Evolutionary conservation across 2,329 filamentous ascomycete genomes (phyloP).

Genomic region (Diaporthe aspalathi): DNA sequence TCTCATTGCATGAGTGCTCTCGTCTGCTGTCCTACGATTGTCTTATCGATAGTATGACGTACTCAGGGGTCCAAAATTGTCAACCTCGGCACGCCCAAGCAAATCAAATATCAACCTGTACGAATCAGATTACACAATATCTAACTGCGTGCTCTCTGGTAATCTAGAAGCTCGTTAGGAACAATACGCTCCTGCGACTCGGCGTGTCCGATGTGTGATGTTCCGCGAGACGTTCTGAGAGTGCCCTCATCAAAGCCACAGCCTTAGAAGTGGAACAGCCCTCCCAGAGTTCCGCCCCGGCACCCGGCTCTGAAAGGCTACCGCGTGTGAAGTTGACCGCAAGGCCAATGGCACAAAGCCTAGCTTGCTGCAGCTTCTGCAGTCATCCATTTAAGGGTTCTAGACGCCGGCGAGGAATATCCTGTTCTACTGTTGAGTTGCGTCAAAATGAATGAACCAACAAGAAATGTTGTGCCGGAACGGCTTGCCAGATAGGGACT

Average conservation of each 20-base stretch:
- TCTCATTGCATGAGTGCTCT: neutral
- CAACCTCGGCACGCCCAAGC: conserved; percentile 4
- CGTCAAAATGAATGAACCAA: neutral
- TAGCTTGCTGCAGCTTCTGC: neutral
- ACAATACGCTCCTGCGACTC: neutral
- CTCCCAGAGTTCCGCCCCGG: neutral
- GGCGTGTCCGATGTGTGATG: neutral
- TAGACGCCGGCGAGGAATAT: neutral
- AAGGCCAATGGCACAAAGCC: neutral
- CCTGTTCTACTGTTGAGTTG: neutral
- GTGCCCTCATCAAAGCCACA: neutral
- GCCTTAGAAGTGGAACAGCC: neutral
- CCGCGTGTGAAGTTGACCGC: neutral
- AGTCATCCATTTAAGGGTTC: neutral
- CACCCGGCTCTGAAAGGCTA: neutral
- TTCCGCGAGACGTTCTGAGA: neutral
- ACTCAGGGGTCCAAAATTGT: conserved; percentile 21
- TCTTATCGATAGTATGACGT: conserved; percentile 29
- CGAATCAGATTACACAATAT: neutral
- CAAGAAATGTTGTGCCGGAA: conserved; percentile 3
- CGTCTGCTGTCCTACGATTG: conserved; percentile 1
- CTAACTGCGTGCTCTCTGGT: neutral
- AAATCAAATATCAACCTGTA: neutral
- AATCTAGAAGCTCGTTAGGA: neutral
- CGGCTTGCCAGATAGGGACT: too few species aligned